phyloP scores from a whole-genome alignment of 768 basidiomycete genomes.

The Boletus eberwhitei region DNA sequence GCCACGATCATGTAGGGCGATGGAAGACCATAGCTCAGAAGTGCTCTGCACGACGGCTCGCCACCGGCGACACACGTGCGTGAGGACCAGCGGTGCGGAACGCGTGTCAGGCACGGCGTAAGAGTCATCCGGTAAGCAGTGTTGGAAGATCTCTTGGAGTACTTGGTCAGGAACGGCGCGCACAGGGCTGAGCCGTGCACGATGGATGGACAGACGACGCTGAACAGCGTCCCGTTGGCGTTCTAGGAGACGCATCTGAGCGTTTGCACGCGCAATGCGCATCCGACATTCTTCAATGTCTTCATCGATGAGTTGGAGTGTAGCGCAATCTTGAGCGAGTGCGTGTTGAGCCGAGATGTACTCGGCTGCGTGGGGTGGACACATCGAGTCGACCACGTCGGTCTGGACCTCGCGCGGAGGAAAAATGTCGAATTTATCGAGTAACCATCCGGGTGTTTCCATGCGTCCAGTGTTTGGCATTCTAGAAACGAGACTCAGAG shows the following conservation, averaged over 20 bases:
- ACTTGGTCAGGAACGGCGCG: slow-evolving; percentile 31
- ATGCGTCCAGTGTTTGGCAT: background rate
- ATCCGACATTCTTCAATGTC: slow-evolving; percentile 19
- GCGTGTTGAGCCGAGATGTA: slow-evolving; percentile 16
- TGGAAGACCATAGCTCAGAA: slow-evolving; percentile 32
- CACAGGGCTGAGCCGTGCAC: slow-evolving; percentile 28
- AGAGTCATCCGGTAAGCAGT: slow-evolving; percentile 22
- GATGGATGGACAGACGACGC: slow-evolving; percentile 19
- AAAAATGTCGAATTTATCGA: background rate
- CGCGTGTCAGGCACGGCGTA: slow-evolving; percentile 22
- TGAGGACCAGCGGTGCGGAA: slow-evolving; percentile 32
- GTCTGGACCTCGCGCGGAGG: slow-evolving; percentile 1
- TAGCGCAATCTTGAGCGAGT: slow-evolving; percentile 14
- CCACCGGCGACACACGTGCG: slow-evolving; percentile 34
- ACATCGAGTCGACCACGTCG: slow-evolving; percentile 23
- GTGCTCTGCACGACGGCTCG: slow-evolving; percentile 26
- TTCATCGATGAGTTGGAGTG: slow-evolving; percentile 13
- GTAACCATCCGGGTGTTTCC: background rate
- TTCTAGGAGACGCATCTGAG: slow-evolving; percentile 19
- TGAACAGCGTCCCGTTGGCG: slow-evolving; percentile 16
- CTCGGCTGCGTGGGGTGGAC: slow-evolving; percentile 18
- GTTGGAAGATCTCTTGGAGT: slow-evolving; percentile 31
- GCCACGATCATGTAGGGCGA: slow-evolving; percentile 28
- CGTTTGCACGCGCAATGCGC: slow-evolving; percentile 11
- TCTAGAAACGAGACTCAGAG: background rate